Base-by-base conservation (phyloP, 345 rosid species). In the Lepidium sativum region DNA sequence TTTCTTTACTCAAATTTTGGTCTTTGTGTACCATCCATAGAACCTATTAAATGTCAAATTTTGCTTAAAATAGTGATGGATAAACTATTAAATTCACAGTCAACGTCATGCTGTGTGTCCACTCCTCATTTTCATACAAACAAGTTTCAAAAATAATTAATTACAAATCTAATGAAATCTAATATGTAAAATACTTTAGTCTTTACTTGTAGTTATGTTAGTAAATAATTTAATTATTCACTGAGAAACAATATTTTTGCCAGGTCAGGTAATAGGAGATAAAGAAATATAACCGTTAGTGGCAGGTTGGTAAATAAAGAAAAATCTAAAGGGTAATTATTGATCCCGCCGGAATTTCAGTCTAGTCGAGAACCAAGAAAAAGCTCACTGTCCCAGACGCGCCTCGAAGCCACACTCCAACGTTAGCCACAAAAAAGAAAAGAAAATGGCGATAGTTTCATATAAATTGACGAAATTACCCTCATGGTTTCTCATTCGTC, bases 301-400 rank as follows among this genome's bases (percentile, higher is more conserved):
- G 81, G 80, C 49, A 80, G 4, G 55, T 6, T 64, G 51, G 88
- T 49, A 78, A 75, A 68, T 69, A 41, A 3, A 4, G 8, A 0
- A 0, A 39, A 37, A 38, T 0, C 0, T 4, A 1, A 34, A 48
- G 80, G 84, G 74, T 67, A 67, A 44, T 4, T 13, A 1, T 7
- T 6, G 15, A 47, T 11, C 10, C 63, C 80, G 86, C 78, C 88
- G 83, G 70, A 77, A 85, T 85, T 74, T 63, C 86, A 75, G 83
- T 74, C 51, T 41, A 50, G 49, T 70, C 65, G 76, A 75, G 66
- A 72, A 67, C 23, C 37, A 66, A 58, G 31, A 27, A 12, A 72
- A 67, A 63, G 52, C 78, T 76, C 80, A 64, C 54, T 67, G 47
- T 75, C 81, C 86, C 44, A 80, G 56, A 73, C 72, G 72, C 72